Evolutionary conservation across 106 monocot genomes (phyloP), one percentile per base, ranked within the genome.

Genomic region (Chionographis japonica): DNA sequence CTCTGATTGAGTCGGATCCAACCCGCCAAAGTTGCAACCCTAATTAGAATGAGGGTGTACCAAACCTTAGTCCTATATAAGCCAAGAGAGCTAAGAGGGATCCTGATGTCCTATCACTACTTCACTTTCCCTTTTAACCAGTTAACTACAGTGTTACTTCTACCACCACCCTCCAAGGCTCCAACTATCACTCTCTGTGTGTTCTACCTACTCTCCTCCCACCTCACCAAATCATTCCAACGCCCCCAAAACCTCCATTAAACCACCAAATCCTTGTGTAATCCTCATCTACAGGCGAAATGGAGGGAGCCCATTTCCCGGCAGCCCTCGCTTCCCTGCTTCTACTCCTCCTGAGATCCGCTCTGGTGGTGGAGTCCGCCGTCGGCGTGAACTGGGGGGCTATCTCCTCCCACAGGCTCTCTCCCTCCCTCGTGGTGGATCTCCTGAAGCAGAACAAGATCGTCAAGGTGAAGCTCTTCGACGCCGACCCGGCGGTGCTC

Each of bases 351-450:
- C 12, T 41, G 27, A 38, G 61, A 62, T 76, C 62, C 37, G 51
- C 46, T 54, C 36, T 74, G 37, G 40, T 54, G 37, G 84, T 62
- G 66, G 81, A 84, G 6, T 79, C 78, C 27, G 81, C 79, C 40
- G 52, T 97, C 65, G 95, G 95, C 4, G 88, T 97, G 69, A 97
- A 97, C 84, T 97, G 95, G 95, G 95, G 95, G 9, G 86, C 82
- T 0, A 52, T 92, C 58, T 74, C 86, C 2, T 80, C 86, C n/a
- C 95, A 97, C 86, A 69, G 65, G 78, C 69, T 92, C 11, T 37
- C 89, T 6, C 86, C 95, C 14, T 40, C 73, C 52, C 65, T 92
- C 39, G 92, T 86, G 54, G 92, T 97, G 73, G 86, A 89, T 72
- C 86, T 97, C 49, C 15, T 97, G 75, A 81, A 58, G 74, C 68